Conservation (phyloP, 1,284 basidiomycete genomes). For the Cutaneotrichosporon arboriforme region DNA sequence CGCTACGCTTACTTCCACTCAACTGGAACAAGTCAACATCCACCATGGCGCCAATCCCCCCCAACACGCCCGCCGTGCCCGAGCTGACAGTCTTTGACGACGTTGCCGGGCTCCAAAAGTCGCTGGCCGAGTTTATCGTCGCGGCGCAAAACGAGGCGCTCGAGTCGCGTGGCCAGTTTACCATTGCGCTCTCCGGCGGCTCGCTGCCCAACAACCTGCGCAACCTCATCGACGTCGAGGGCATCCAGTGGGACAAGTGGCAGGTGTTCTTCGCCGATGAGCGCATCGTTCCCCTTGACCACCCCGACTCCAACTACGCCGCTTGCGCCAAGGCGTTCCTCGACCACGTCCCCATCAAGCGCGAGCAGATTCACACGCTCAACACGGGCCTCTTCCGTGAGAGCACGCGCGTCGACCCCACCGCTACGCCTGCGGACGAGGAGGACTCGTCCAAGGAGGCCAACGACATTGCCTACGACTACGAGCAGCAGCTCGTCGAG, state of each 20-base stretch:
- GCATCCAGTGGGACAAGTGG: conserved; percentile 93
- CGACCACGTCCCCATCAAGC: conserved; percentile 68
- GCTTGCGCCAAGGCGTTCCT: conserved; percentile 74
- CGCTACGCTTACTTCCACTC: too few species aligned
- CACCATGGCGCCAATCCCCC: conserved; percentile 11
- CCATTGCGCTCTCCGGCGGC: conserved; percentile 88
- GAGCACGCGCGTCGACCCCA: conserved; percentile 32
- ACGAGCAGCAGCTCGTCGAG: conserved; percentile 85
- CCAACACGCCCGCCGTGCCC: conserved; percentile 52
- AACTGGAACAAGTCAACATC: too few species aligned
- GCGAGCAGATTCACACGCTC: conserved; percentile 77
- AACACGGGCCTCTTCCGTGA: conserved; percentile 61
- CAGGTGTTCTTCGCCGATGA: conserved; percentile 96
- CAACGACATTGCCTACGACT: conserved; percentile 82
- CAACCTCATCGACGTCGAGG: conserved; percentile 62
- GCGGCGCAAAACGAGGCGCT: conserved; percentile 87
- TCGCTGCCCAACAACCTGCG: conserved; percentile 79
- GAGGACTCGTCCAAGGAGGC: conserved; percentile 51
- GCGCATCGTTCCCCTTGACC: conserved; percentile 83
- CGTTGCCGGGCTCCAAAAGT: conserved; percentile 51
- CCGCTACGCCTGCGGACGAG: conserved; percentile 46
- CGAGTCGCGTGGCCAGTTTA: conserved; percentile 80
- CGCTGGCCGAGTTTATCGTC: conserved; percentile 76
- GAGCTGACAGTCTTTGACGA: conserved; percentile 69
- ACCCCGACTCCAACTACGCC: conserved; percentile 84